phyloP scores from a whole-genome alignment of 2,329 filamentous ascomycete genomes.

The Colletotrichum gigasporum region DNA sequence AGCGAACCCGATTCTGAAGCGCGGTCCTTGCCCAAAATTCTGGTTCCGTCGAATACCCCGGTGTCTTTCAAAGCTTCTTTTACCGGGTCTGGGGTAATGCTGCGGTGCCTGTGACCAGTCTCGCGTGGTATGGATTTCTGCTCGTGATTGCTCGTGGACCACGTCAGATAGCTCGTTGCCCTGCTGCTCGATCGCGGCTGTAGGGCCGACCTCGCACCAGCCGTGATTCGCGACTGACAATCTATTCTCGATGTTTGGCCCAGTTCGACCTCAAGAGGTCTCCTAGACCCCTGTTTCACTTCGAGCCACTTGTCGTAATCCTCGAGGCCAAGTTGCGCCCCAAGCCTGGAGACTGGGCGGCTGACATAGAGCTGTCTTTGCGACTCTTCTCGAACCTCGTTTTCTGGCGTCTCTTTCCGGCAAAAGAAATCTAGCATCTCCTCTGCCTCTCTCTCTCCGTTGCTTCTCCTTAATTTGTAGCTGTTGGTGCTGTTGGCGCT shows the following conservation, averaged over 20 bases:
- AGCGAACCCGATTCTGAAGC: neutral
- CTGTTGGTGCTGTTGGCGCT: conserved; percentile 33
- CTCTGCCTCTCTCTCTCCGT: conserved; percentile 44
- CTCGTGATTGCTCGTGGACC: conserved; percentile 33
- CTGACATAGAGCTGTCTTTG: too few relatives aligned
- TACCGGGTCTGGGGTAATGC: conserved; percentile 14
- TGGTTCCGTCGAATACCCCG: conserved; percentile 12
- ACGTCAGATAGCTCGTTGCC: conserved; percentile 33
- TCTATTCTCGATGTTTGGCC: neutral
- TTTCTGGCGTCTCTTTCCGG: neutral
- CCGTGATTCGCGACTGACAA: neutral
- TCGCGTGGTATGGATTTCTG: neutral
- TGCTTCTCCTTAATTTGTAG: conserved; percentile 35
- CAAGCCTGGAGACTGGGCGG: neutral
- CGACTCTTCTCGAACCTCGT: too few relatives aligned
- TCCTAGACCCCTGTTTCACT: neutral
- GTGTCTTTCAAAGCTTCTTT: conserved; percentile 15
- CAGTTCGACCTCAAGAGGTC: neutral
- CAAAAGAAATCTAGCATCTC: conserved; percentile 48
- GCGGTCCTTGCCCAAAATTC: neutral
- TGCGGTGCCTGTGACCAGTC: neutral
- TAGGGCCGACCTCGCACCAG: neutral
- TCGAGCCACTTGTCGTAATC: neutral
- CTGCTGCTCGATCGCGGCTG: conserved; percentile 1
- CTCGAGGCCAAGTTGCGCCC: neutral